These are phyloP conservation scores for Crataegus laevigata DNA, from an alignment of 306 rosid genomes.

Conservation along the genomic window DNA sequence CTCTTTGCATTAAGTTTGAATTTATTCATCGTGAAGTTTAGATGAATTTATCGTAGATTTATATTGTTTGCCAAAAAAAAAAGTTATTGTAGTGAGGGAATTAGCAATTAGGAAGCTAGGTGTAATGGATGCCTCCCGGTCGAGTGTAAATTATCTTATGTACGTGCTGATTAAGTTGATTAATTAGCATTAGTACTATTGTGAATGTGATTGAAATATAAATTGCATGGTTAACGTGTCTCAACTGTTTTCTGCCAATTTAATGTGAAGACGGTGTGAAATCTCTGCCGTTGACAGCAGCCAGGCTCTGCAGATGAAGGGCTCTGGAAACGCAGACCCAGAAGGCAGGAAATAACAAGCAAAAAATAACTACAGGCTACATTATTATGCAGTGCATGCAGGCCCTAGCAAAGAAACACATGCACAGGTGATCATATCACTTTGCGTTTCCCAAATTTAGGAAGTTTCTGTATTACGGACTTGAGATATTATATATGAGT, in stretches of 20 bases:
- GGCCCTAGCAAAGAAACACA: not conserved
- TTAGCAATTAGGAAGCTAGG: not conserved
- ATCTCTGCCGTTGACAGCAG: conserved; percentile 1
- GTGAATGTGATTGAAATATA: not conserved
- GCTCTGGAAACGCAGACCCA: not conserved
- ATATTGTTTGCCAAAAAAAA: not conserved
- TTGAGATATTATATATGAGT: no score
- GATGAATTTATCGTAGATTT: not conserved
- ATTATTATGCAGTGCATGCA: not conserved
- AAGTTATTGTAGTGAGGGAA: no score
- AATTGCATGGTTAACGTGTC: not conserved
- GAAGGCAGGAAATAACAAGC: not conserved
- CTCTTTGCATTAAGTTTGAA: not conserved
- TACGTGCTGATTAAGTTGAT: no score
- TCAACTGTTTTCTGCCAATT: not conserved
- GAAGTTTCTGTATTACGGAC: not conserved
- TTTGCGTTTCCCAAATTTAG: conserved; percentile 10
- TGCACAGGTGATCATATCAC: not conserved
- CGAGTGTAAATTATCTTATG: not conserved
- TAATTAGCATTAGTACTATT: no score
- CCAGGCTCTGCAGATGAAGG: not conserved
- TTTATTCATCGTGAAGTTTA: no score
- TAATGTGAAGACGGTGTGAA: not conserved
- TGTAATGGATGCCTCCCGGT: not conserved
- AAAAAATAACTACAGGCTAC: not conserved